Base-by-base conservation (phyloP, 2,329 filamentous ascomycete species). In the Leptoxyphium fumago region DNA sequence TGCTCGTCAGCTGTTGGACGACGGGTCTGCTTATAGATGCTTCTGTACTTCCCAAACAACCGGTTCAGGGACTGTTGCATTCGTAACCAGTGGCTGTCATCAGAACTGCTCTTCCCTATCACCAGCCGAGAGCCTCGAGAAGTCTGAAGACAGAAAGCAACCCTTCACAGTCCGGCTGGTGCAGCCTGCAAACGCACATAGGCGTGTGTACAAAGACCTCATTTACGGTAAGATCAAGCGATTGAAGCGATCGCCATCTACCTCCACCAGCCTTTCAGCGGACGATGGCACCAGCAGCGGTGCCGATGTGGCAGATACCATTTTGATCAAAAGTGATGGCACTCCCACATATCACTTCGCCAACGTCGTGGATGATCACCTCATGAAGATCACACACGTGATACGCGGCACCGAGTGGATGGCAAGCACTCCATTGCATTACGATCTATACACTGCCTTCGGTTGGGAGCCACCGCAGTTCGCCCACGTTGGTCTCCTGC, bases 371-470 rank as follows among this genome's bases (percentile, higher is more conserved):
- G 91, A 98, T 58, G 91, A 98, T 57, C 85, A 95, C 61, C 70
- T 82, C 47, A 98, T 98, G 91, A 69, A 84, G 47, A 93, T 98
- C 52, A 95, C 88, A 0, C 89, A 96, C 62, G 91, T 98, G 11
- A 84, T 98, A 46, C 80, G 91, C 38, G 91, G 89, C 43, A 81
- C 82, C 72, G 91, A 98, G 74, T 98, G 91, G 91, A 82, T 98
- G 66, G 78, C 89, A 29, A 94, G 88, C 0, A 96, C 91, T 0
- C 87, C 88, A 1, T 84, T 82, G 58, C 80, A 84, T 58, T 67
- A 82, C 45, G 73, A 73, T 30, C 61, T 72, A 51, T 72, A 72
- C 53, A 50, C 61, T 8, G 69, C 69, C 0, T 71, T 72, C 42
- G 65, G 64, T 2, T 72, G 69, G 69, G 52, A 57, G 13, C 67